Base-by-base conservation (phyloP, 441 rosid species). In the Dalechampia spathulata region DNA sequence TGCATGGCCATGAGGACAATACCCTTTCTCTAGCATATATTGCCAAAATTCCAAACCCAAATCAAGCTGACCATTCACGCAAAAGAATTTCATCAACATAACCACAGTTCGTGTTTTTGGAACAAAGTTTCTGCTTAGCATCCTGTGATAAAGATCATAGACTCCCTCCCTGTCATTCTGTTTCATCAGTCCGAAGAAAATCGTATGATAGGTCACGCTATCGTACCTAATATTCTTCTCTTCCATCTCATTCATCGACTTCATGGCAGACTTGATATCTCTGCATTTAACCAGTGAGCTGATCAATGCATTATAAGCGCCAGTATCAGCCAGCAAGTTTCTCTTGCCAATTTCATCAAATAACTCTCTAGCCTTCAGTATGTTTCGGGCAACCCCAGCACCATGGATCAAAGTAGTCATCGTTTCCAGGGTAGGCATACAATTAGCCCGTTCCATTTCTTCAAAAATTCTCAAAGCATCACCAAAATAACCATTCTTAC, bases 351-450 rank as follows among this genome's bases (percentile, higher is more conserved):
- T 79, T 74, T 81, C 87, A 42, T 83, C 83, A 60, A 91, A 91
- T 61, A 91, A 50, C 59, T 86, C 78, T 61, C 80, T 79, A 8
- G 94, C 98, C 73, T 79, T 84, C 0, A 36, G 28, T 45, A 47
- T 36, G 19, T 86, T 83, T 15, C 76, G 61, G 32, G 68, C 86
- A 56, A 88, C 37, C 49, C 96, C 93, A 1, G 91, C 80, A 1
- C 98, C 96, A 50, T 88, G 91, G 38, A 88, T 80, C 77, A 91
- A 73, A 21, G 93, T 88, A 22, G 98, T 86, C 34, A 86, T 32
- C 16, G 79, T 81, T 73, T 83, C 78, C 28, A 91, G 32, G 0
- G 83, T 69, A 25, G 78, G 75, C 15, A 57, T 59, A 68, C 73
- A 67, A 45, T 56, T 53, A 2, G 38, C 62, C 39, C 42, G 67